phyloP scores from a whole-genome alignment of 495 filamentous ascomycete genomes.

The Penicillium maclennaniae region DNA sequence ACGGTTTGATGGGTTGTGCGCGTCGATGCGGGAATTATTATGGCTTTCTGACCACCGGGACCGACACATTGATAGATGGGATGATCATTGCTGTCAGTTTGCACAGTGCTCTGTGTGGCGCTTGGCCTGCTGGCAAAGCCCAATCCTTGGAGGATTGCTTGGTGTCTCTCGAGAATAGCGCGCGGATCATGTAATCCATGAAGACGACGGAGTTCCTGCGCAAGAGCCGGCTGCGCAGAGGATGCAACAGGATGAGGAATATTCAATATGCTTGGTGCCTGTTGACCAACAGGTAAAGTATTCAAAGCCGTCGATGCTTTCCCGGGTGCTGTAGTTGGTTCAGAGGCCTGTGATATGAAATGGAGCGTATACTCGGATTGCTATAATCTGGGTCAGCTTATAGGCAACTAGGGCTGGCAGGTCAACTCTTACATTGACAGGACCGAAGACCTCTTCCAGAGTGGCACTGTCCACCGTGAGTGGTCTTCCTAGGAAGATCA shows the following conservation, averaged over 20 bases:
- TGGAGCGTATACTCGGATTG: not conserved
- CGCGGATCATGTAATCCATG: no score
- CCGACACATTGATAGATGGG: not conserved
- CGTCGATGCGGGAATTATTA: not conserved
- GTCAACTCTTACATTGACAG: not conserved
- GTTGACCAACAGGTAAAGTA: not conserved
- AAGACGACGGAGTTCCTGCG: no score
- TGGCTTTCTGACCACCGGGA: not conserved
- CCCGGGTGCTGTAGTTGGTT: not conserved
- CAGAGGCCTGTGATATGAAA: not conserved
- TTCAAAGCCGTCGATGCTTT: not conserved
- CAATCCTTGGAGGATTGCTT: no score
- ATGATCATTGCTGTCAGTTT: no score
- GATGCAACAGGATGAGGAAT: no score
- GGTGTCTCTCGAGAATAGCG: no score
- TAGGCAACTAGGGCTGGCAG: not conserved
- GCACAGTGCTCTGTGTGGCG: no score
- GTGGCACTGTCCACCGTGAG: slow-evolving; percentile 51
- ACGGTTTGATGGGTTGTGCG: no score
- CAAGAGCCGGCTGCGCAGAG: no score
- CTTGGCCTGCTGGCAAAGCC: no score
- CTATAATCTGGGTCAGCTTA: not conserved
- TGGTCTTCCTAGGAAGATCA: slow-evolving; percentile 64
- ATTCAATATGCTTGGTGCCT: not conserved
- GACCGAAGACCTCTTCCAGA: slow-evolving; percentile 53